phyloP scores from a whole-genome alignment of 2,329 filamentous ascomycete genomes.

The Fonsecaea multimorphosa region DNA sequence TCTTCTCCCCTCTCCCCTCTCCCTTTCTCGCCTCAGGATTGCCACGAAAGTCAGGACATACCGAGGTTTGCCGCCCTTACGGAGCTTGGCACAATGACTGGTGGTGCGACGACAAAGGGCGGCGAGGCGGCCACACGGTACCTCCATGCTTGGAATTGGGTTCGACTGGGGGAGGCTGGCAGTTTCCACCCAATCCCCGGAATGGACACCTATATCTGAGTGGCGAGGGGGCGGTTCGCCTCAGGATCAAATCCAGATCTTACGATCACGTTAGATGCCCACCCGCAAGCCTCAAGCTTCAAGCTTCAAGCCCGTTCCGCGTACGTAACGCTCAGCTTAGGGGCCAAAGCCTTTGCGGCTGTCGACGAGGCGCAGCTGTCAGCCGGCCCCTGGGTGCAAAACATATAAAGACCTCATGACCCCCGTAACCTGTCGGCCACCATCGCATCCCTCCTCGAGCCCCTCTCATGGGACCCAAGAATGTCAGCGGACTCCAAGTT shows the following conservation, averaged over 20 bases:
- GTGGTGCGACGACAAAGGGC: neutral
- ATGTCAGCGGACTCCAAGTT: conserved; percentile 14
- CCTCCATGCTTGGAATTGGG: neutral
- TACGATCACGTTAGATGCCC: neutral
- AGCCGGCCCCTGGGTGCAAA: conserved; percentile 5
- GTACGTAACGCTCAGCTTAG: neutral
- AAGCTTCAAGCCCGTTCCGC: neutral
- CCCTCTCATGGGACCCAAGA: conserved; percentile 1
- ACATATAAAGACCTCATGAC: conserved; percentile 20
- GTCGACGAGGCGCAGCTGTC: conserved; percentile 18
- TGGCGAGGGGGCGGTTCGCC: neutral
- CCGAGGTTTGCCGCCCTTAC: neutral
- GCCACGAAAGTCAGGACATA: conserved; percentile 2
- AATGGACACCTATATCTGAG: neutral
- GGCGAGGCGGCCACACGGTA: neutral
- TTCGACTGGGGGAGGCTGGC: neutral
- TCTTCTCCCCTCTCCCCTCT: neutral
- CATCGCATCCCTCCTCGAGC: neutral
- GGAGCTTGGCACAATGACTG: neutral
- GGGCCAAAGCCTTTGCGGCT: neutral
- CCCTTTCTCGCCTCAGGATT: neutral
- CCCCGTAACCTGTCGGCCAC: neutral
- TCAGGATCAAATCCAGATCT: neutral
- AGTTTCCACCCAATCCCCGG: neutral
- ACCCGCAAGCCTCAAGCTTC: too few species aligned